Conservation (phyloP, 1,284 basidiomycete species). For the Ganoderma meredithae region DNA sequence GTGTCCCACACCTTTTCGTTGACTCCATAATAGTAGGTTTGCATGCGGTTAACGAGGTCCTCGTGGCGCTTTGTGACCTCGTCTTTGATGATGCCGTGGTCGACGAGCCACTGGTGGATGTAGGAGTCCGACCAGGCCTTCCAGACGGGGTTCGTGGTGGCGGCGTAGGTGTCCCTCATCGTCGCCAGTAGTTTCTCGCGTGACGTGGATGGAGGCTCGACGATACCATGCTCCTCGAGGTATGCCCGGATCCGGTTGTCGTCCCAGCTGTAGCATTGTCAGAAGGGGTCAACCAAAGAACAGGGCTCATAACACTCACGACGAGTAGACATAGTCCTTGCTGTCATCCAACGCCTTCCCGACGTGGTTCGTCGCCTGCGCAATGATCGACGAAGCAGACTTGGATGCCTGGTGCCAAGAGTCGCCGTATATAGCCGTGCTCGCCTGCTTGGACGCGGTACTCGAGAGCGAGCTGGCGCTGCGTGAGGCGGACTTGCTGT, state of each 20-base stretch:
- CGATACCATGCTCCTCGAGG: conserved; percentile 77
- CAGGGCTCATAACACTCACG: conserved; percentile 37
- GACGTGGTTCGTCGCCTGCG: conserved; percentile 60
- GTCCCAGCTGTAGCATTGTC: conserved; percentile 61
- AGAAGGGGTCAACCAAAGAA: neutral
- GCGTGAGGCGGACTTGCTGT: conserved; percentile 34
- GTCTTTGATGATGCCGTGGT: conserved; percentile 74
- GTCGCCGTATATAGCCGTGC: conserved; percentile 67
- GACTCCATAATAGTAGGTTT: conserved; percentile 76
- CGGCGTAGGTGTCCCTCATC: conserved; percentile 76
- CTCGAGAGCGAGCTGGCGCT: conserved; percentile 51
- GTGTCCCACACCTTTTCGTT: conserved; percentile 67
- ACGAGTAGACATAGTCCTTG: conserved; percentile 88
- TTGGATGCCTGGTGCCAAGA: conserved; percentile 56
- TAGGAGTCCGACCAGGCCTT: conserved; percentile 87
- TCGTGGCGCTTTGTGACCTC: conserved; percentile 73
- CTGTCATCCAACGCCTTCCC: conserved; percentile 69
- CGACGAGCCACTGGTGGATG: conserved; percentile 84
- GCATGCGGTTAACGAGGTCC: conserved; percentile 74
- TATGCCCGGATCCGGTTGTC: conserved; percentile 76
- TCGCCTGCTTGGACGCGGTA: conserved; percentile 48
- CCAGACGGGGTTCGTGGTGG: conserved; percentile 72
- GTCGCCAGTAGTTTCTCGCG: conserved; percentile 73
- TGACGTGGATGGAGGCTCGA: conserved; percentile 65
- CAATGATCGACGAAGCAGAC: conserved; percentile 45